These are phyloP conservation scores for Pseudocercospora pini-densiflorae DNA, from an alignment of 2,329 filamentous ascomycete species.

Conservation along the genomic window DNA sequence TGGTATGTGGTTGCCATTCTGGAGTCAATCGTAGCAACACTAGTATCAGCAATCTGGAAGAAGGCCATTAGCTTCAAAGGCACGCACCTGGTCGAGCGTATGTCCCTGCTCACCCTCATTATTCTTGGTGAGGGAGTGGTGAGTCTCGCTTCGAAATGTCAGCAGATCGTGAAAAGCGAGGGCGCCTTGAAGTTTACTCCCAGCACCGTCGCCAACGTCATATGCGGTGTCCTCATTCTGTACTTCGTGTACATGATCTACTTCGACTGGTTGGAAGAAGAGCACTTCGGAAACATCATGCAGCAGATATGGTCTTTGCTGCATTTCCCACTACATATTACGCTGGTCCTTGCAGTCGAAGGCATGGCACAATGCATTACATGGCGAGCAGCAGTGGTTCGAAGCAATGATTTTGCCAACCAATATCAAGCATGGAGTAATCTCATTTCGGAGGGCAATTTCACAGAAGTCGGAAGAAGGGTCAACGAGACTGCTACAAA, in stretches of 20 bases:
- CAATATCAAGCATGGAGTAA: constrained; percentile 2
- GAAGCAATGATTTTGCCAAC: constrained; percentile 18
- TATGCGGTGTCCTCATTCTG: constrained; percentile 41
- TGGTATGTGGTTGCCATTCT: constrained; percentile 57
- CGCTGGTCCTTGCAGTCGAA: constrained; percentile 26
- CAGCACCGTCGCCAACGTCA: constrained; percentile 40
- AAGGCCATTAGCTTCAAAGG: constrained; percentile 44
- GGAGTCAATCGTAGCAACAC: constrained; percentile 40
- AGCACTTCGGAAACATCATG: constrained; percentile 31
- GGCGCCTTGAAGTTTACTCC: constrained; percentile 25
- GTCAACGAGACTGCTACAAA: constrained; percentile 22
- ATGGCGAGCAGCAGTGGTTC: constrained; percentile 35
- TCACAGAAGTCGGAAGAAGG: constrained; percentile 6
- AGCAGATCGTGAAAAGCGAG: constrained; percentile 40
- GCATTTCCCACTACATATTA: constrained; percentile 33
- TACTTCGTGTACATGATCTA: constrained; percentile 36
- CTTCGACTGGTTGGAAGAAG: constrained; percentile 30
- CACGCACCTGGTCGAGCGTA: constrained; percentile 44
- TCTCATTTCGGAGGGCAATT: constrained; percentile 3
- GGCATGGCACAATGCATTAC: constrained; percentile 40
- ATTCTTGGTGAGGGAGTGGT: constrained; percentile 47
- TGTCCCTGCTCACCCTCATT: constrained; percentile 46
- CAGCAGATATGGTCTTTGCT: constrained; percentile 34
- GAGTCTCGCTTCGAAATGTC: constrained; percentile 41
- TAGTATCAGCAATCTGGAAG: constrained; percentile 40